Percentiles rank a stretch among this genome's conserved stretches.
These are phyloP conservation scores for Centaurea solstitialis DNA, from an alignment of 129 eudicot species.

Conservation along the genomic window DNA sequence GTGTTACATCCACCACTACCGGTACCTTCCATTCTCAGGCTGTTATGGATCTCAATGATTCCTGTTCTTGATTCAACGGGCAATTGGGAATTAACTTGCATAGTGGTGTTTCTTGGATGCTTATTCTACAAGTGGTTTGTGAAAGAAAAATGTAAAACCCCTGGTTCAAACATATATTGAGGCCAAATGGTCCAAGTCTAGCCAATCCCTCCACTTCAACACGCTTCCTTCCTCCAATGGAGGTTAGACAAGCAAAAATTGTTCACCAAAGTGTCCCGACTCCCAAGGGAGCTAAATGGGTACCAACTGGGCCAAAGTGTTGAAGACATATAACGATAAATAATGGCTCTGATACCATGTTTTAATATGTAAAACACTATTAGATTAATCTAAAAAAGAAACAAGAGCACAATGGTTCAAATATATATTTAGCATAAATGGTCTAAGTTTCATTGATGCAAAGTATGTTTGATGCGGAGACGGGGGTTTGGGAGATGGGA, in stretches of 20 bases:
- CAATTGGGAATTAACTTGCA: conserved; percentile 20
- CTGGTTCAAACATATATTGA: too few species aligned
- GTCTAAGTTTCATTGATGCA: background rate
- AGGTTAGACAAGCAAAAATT: background rate
- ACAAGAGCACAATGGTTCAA: background rate
- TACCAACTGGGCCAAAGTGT: background rate
- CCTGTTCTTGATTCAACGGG: background rate
- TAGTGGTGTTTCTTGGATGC: conserved; percentile 25
- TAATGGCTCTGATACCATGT: background rate
- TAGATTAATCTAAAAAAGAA: too few species aligned
- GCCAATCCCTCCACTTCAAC: background rate
- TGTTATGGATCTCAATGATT: background rate
- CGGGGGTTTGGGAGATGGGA: too few species aligned
- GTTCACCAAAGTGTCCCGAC: background rate
- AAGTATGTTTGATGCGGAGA: too few species aligned
- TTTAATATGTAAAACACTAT: too few species aligned
- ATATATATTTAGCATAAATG: background rate
- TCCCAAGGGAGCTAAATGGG: background rate
- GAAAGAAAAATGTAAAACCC: too few species aligned
- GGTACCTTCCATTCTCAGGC: background rate
- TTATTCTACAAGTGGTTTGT: conserved; percentile 19
- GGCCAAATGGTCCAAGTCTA: too few species aligned
- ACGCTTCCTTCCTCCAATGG: background rate
- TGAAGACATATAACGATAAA: background rate
- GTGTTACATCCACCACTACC: too few species aligned